Evolutionary conservation across 805 yeast species (phyloP).

Genomic region (Danielozyma ontarioensis): DNA sequence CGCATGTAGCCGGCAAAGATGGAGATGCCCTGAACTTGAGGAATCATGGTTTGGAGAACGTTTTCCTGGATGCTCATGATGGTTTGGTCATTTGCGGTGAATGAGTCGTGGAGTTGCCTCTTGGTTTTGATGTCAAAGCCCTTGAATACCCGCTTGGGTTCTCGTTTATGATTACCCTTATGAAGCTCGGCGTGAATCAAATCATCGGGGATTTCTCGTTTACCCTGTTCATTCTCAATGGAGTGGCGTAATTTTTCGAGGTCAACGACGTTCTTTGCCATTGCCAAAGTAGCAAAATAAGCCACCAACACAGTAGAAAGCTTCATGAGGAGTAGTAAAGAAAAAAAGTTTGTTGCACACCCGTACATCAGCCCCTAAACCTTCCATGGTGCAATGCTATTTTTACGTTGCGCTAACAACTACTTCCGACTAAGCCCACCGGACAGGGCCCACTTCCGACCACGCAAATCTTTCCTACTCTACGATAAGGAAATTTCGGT

Average conservation of each 20-base stretch:
- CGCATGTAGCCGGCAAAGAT: constrained; percentile 70
- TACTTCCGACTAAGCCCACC: too few species aligned
- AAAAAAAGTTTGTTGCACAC: too few species aligned
- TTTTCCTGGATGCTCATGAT: constrained; percentile 5
- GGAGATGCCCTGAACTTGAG: constrained; percentile 38
- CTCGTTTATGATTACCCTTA: constrained; percentile 3
- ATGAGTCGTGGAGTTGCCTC: constrained; percentile 9
- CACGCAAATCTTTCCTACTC: too few species aligned
- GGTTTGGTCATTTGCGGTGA: constrained; percentile 10
- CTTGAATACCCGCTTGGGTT: constrained; percentile 2
- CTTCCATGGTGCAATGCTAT: too few species aligned
- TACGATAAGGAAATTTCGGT: too few species aligned
- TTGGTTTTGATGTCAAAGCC: constrained; percentile 3
- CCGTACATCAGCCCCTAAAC: too few species aligned
- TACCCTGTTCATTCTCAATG: not conserved
- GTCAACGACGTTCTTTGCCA: not conserved
- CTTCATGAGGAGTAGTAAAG: too few species aligned
- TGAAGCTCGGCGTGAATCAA: not conserved
- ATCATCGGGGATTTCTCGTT: not conserved
- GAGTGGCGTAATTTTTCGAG: not conserved
- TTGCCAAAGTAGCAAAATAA: not conserved
- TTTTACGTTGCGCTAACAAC: too few species aligned
- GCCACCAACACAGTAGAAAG: not conserved
- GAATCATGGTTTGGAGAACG: constrained; percentile 31
- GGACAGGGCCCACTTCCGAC: too few species aligned